Conservation (phyloP, 2,329 filamentous ascomycete species). For the Ophiostoma novo-ulmi region DNA sequence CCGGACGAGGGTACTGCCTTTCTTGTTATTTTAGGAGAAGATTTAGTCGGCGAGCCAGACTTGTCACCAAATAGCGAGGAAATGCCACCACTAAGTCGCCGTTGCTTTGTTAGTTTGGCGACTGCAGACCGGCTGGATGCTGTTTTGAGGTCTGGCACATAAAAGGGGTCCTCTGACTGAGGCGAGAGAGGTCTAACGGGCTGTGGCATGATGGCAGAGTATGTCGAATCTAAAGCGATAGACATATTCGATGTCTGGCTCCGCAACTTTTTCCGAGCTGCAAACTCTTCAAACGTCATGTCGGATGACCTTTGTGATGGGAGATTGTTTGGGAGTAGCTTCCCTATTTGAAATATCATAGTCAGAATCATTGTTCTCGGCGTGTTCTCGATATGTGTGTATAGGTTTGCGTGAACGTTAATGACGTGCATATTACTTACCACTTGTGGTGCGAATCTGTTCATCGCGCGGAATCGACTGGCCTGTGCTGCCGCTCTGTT, state of each 20-base stretch:
- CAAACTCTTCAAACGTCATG: constrained; percentile 23
- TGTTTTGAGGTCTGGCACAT: neutral
- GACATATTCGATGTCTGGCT: constrained; percentile 21
- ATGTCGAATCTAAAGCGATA: constrained; percentile 18
- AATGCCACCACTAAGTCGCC: constrained; percentile 18
- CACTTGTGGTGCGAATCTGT: neutral
- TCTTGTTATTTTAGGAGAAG: constrained; percentile 15
- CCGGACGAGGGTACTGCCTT: constrained; percentile 18
- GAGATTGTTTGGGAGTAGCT: neutral
- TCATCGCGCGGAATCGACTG: neutral
- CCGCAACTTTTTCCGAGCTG: constrained; percentile 19
- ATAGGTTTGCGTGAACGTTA: neutral
- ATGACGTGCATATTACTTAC: neutral
- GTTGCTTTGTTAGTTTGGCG: constrained; percentile 21
- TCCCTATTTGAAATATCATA: neutral
- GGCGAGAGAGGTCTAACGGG: constrained; percentile 20
- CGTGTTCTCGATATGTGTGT: neutral
- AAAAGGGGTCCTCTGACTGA: constrained; percentile 17
- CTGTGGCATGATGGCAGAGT: constrained; percentile 18
- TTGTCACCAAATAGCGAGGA: constrained; percentile 23
- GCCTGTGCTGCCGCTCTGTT: neutral
- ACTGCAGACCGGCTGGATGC: neutral
- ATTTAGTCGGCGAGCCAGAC: constrained; percentile 11
- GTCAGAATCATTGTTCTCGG: neutral
- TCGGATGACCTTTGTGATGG: constrained; percentile 18